phyloP scores from a whole-genome alignment of 495 filamentous ascomycete species.

The Penicillium tannophilum region DNA sequence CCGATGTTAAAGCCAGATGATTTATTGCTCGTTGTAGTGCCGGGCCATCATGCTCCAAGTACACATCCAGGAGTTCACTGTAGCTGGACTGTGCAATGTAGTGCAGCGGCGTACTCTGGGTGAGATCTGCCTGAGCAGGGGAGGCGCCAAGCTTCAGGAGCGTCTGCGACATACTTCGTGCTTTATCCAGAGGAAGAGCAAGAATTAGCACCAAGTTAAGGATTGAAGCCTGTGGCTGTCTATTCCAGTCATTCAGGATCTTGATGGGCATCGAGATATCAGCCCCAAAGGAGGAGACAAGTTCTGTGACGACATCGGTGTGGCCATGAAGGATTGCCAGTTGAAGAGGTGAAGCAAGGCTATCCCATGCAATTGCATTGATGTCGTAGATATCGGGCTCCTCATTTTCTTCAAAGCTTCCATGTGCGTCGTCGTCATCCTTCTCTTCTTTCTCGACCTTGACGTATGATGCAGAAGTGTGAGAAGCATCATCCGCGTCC shows the following conservation, averaged over 20 bases:
- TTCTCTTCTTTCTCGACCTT: constrained; percentile 45
- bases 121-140: constrained; percentile 67
- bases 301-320: constrained; percentile 61
- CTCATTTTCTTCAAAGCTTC: constrained; percentile 53
- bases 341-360: constrained; percentile 67
- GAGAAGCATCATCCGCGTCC: constrained; percentile 42
- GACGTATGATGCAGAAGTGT: constrained; percentile 64
- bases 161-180: constrained; percentile 57
- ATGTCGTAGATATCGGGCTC: constrained; percentile 80
- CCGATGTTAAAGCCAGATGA: constrained; percentile 43
- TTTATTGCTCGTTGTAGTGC: constrained; percentile 65
- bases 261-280: constrained; percentile 74
- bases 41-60: constrained; percentile 60
- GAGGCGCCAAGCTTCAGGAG: constrained; percentile 73
- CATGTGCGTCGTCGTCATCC: constrained; percentile 35
- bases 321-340: constrained; percentile 75
- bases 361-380: constrained; percentile 76
- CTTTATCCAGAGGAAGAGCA: constrained; percentile 55
- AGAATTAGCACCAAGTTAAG: constrained; percentile 66
- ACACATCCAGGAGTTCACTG: constrained; percentile 56
- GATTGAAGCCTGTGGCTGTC: constrained; percentile 55
- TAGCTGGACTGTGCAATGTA: constrained; percentile 48
- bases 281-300: constrained; percentile 73
- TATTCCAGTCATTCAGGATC: constrained; percentile 46
- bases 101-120: constrained; percentile 61